Conservation (phyloP, 495 filamentous ascomycete species). For the Penicillium crystallinum region DNA sequence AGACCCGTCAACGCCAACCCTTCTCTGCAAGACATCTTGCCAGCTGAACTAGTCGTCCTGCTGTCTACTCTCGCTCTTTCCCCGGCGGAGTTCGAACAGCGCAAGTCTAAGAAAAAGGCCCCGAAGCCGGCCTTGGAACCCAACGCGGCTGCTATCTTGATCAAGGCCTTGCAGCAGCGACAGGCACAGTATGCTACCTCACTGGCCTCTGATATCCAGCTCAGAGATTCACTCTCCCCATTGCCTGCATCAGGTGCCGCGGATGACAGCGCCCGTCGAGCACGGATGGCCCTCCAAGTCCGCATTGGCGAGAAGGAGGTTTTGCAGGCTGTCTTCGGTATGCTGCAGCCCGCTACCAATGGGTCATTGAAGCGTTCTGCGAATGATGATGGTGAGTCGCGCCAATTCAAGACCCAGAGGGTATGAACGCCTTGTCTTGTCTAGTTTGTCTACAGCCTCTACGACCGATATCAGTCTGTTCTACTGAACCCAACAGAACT, state of each 20-base stretch:
- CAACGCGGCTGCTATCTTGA: slow-evolving; percentile 28
- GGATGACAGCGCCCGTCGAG: slow-evolving; percentile 33
- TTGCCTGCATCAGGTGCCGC: slow-evolving; percentile 14
- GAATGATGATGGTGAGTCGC: slow-evolving; percentile 27
- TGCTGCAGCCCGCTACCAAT: slow-evolving; percentile 25
- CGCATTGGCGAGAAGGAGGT: slow-evolving; percentile 77
- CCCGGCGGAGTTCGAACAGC: slow-evolving; percentile 34
- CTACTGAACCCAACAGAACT: slow-evolving; percentile 3
- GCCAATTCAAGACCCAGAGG: slow-evolving; percentile 36
- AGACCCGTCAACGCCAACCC: slow-evolving; percentile 27
- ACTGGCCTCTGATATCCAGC: slow-evolving; percentile 54
- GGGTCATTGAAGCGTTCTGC: slow-evolving; percentile 26
- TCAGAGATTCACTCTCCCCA: slow-evolving; percentile 38
- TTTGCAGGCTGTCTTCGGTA: slow-evolving; percentile 43
- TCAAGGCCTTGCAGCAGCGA: slow-evolving; percentile 27
- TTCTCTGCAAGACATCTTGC: slow-evolving; percentile 35
- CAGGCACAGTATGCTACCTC: slow-evolving; percentile 55
- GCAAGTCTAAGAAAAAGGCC: slow-evolving; percentile 40
- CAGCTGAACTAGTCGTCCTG: slow-evolving; percentile 46
- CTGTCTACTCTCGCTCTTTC: slow-evolving; percentile 42
- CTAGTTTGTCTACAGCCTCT: background rate
- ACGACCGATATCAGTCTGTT: slow-evolving; percentile 2
- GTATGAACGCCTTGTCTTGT: slow-evolving; percentile 4
- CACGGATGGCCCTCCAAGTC: slow-evolving; percentile 67
- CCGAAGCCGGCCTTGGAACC: slow-evolving; percentile 36